phyloP scores from a whole-genome alignment of 2,329 filamentous ascomycete species.

The Boeremia exigua region DNA sequence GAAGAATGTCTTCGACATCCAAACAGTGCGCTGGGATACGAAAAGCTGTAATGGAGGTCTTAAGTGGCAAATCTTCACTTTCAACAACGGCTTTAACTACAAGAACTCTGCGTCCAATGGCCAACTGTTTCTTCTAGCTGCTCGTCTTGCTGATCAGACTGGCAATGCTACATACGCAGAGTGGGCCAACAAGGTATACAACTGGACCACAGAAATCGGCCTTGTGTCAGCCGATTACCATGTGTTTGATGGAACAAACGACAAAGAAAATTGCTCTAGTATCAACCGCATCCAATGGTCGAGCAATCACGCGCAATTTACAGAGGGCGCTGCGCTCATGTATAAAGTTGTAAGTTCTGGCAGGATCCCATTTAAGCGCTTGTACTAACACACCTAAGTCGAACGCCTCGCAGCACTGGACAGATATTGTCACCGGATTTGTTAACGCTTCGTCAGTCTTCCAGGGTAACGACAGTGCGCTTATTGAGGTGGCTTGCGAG shows the following conservation, averaged over 20 bases:
- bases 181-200: slow-evolving; percentile 70
- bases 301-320: slow-evolving; percentile 56
- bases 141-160: slow-evolving; percentile 72
- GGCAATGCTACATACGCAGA: slow-evolving; percentile 60
- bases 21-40: slow-evolving; percentile 71
- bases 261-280: slow-evolving; percentile 53
- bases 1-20: slow-evolving; percentile 74
- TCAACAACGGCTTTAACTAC: slow-evolving; percentile 78
- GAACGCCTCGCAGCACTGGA: slow-evolving; percentile 31
- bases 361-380: neutral
- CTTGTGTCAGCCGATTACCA: slow-evolving; percentile 56
- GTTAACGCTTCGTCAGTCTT: slow-evolving; percentile 39
- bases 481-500: slow-evolving; percentile 73
- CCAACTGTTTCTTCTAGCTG: slow-evolving; percentile 78
- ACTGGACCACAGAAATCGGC: slow-evolving; percentile 55
- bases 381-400: slow-evolving; percentile 24
- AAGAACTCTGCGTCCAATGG: slow-evolving; percentile 80
- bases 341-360: slow-evolving; percentile 50
- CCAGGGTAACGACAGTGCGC: slow-evolving; percentile 61
- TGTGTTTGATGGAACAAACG: slow-evolving; percentile 58
- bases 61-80: slow-evolving; percentile 75
- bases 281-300: slow-evolving; percentile 59
- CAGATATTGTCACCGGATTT: slow-evolving; percentile 25
- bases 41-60: slow-evolving; percentile 69
- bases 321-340: slow-evolving; percentile 61